A percentile compares a stretch with the other conserved stretches of the same genome.
These are phyloP conservation scores for Xylariaceae sp. DNA, from an alignment of 2,329 filamentous ascomycete species.

Conservation along the genomic window DNA sequence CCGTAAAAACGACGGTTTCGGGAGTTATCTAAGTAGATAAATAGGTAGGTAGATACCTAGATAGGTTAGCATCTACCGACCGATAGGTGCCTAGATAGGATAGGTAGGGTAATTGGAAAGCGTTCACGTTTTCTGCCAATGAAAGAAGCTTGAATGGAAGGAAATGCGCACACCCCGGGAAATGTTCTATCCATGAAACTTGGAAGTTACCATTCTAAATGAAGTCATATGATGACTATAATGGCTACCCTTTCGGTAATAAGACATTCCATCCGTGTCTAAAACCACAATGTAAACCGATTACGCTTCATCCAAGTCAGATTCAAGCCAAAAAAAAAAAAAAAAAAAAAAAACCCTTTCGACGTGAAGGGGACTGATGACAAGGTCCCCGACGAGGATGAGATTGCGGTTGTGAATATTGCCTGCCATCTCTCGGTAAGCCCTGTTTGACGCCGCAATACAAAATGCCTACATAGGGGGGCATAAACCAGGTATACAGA, in stretches of 20 bases:
- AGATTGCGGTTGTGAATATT: slow-evolving; percentile 29
- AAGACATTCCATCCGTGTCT: not conserved
- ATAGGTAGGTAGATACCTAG: no score
- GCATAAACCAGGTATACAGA: slow-evolving; percentile 28
- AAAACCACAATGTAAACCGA: slow-evolving; percentile 9
- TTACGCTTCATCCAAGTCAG: slow-evolving; percentile 11
- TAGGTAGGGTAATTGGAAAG: no score
- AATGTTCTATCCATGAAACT: no score
- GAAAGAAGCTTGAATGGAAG: no score
- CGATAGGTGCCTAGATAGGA: no score
- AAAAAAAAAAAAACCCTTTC: slow-evolving; percentile 7
- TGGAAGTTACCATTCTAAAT: no score
- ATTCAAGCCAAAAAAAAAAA: not conserved
- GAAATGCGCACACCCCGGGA: no score
- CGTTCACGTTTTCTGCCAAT: no score
- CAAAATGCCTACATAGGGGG: slow-evolving; percentile 23
- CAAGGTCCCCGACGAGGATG: slow-evolving; percentile 17
- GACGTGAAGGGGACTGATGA: slow-evolving; percentile 10
- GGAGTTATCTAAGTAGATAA: no score
- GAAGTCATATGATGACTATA: no score
- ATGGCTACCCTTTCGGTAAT: not conserved
- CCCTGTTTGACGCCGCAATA: slow-evolving; percentile 29
- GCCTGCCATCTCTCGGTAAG: slow-evolving; percentile 31
- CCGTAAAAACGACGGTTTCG: no score
- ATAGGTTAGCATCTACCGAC: no score